phyloP scores from a whole-genome alignment of 768 basidiomycete species.

The Tremella mesenterica region DNA sequence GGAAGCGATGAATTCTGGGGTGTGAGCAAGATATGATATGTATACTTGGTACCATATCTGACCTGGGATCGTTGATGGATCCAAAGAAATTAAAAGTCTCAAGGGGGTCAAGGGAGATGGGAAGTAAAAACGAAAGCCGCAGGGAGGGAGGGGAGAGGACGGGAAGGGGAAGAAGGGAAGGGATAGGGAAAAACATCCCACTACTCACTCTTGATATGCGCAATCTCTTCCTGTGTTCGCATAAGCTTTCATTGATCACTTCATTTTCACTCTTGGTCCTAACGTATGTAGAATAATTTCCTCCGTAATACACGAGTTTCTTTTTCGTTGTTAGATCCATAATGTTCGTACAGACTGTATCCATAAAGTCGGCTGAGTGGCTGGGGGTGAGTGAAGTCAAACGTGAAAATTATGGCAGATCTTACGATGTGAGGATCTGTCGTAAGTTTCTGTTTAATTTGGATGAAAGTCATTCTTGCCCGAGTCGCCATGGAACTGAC shows the following conservation, averaged over 20 bases:
- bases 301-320: conserved; percentile 83
- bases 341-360: conserved; percentile 89
- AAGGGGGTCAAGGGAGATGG: too few species aligned
- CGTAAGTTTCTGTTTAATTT: too few species aligned
- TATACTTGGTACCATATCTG: too few species aligned
- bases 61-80: too few species aligned
- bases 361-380: conserved; percentile 99
- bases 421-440: conserved; percentile 45
- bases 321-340: conserved; percentile 91
- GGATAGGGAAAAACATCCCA: too few species aligned
- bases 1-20: conserved; percentile 84
- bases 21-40: conserved; percentile 2
- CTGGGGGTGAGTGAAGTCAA: conserved; percentile 52
- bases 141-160: too few species aligned
- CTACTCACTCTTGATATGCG: conserved; percentile 84
- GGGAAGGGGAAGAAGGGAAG: too few species aligned
- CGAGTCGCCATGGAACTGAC: too few species aligned
- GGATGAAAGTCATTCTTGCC: too few species aligned
- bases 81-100: too few species aligned
- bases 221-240: conserved; percentile 93
- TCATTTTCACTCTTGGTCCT: conserved; percentile 95
- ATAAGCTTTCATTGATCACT: conserved; percentile 98
- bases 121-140: too few species aligned
- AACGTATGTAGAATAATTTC: conserved; percentile 96
- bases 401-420: background rate